Evolutionary conservation across 192 early-diverging fungal genomes (phyloP), one percentile per base, ranked within the genome.

Genomic region (Entophlyctis luteolus): DNA sequence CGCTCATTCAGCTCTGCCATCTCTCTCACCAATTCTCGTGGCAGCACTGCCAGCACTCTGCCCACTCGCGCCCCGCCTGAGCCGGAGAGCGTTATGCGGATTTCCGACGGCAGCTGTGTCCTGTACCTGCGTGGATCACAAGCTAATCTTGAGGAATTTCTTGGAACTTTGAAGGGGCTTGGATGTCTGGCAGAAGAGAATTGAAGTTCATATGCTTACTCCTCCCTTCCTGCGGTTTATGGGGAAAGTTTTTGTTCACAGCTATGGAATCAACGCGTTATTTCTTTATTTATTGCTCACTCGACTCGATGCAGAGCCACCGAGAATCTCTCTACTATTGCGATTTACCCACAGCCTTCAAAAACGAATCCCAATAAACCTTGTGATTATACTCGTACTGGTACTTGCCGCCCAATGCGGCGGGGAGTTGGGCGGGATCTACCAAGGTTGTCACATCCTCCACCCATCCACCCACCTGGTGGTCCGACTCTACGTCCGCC

Each of bases 121-220:
- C 3, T 82, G 10, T 82, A 82, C 62, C 5, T 77, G 32, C 32
- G 72, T 10, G 81, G 77, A 8, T 10, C 47, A 4, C 50, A 38
- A 33, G 46, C 47, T 3, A 73, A 79, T 12, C 62, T 82, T 27
- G 53, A 49, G 18, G 52, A 8, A 29, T 77, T 72, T 72, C 65
- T 54, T 14, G 68, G 73, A 57, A 38, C 46, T 5, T 31, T 73
- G 39, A 73, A 73, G 36, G 72, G 49, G 39, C 29, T 53, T 4
- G 72, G 60, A 2, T 57, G 55, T n/a, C n/a, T n/a, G n/a, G n/a
- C n/a, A n/a, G n/a, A n/a, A n/a, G n/a, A n/a, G n/a, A n/a, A n/a
- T n/a, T n/a, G n/a, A n/a, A n/a, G n/a, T n/a, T n/a, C n/a, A n/a
- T n/a, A n/a, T n/a, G n/a, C n/a, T n/a, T n/a, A n/a, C n/a, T n/a